phyloP scores from a whole-genome alignment of 1,284 basidiomycete genomes.

The Papiliotrema laurentii region DNA sequence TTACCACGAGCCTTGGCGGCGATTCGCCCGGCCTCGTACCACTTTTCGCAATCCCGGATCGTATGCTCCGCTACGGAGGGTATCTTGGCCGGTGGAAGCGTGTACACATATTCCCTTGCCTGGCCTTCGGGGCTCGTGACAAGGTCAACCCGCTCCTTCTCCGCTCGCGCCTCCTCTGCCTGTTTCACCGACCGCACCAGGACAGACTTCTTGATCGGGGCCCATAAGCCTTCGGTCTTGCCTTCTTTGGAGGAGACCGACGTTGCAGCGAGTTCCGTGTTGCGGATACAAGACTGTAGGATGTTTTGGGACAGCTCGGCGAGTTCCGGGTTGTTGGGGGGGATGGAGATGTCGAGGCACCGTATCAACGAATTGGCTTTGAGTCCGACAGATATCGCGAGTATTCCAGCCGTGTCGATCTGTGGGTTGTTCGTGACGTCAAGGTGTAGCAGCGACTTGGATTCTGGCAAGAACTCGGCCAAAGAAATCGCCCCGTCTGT shows the following conservation, averaged over 20 bases:
- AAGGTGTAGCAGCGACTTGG: constrained; percentile 77
- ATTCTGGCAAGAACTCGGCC: constrained; percentile 93
- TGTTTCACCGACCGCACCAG: constrained; percentile 49
- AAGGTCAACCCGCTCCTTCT: constrained; percentile 34
- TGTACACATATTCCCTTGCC: constrained; percentile 44
- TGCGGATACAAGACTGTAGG: constrained; percentile 69
- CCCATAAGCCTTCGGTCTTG: constrained; percentile 43
- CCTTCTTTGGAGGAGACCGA: constrained; percentile 9
- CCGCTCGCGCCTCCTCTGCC: constrained; percentile 40
- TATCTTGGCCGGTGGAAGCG: constrained; percentile 55
- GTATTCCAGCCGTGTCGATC: constrained; percentile 83
- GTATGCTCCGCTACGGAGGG: constrained; percentile 55
- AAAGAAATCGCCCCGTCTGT: constrained; percentile 88
- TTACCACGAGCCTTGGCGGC: constrained; percentile 1
- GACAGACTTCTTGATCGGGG: constrained; percentile 50
- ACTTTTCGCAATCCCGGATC: constrained; percentile 35
- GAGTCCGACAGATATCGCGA: constrained; percentile 82
- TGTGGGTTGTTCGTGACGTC: constrained; percentile 70
- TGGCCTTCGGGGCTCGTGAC: constrained; percentile 37
- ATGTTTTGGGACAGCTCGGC: constrained; percentile 55
- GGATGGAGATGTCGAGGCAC: constrained; percentile 89
- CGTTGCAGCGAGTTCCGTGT: constrained; percentile 63
- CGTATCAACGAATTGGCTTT: constrained; percentile 77
- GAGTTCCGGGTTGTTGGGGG: constrained; percentile 80
- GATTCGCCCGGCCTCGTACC: constrained; percentile 25